Evolutionary conservation across 2,329 filamentous ascomycete genomes (phyloP).

Genomic region (Aspergillus proliferans): DNA sequence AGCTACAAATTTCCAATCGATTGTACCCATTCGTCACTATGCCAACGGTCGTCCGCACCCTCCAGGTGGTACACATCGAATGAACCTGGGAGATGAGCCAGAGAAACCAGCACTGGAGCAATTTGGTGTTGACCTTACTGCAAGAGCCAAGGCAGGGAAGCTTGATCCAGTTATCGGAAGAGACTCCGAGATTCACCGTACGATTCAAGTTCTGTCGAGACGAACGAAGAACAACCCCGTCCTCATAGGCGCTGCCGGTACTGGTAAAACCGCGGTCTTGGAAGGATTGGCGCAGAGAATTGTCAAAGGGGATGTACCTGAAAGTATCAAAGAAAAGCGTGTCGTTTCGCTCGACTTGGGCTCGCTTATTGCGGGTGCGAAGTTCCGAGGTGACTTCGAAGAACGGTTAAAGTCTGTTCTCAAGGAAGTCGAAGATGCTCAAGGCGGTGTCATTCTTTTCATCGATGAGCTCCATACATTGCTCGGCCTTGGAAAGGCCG

Average conservation of each 20-base stretch:
- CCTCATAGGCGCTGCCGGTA: slow-evolving; percentile 84
- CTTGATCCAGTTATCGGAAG: slow-evolving; percentile 93
- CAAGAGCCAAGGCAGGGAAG: slow-evolving; percentile 76
- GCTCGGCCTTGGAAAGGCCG: slow-evolving; percentile 85
- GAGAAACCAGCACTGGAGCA: slow-evolving; percentile 86
- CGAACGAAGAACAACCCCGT: slow-evolving; percentile 96
- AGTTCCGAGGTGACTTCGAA: slow-evolving; percentile 93
- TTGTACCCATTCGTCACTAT: slow-evolving; percentile 35
- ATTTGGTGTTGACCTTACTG: slow-evolving; percentile 86
- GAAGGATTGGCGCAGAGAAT: slow-evolving; percentile 88
- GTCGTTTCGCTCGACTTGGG: slow-evolving; percentile 85
- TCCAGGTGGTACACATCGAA: slow-evolving; percentile 85
- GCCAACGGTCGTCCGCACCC: slow-evolving; percentile 68
- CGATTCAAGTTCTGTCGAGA: slow-evolving; percentile 86
- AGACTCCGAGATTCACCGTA: slow-evolving; percentile 84
- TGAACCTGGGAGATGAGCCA: slow-evolving; percentile 71
- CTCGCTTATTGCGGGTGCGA: slow-evolving; percentile 88
- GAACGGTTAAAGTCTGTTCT: slow-evolving; percentile 86
- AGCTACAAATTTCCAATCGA: slow-evolving; percentile 6
- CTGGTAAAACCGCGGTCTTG: slow-evolving; percentile 87
- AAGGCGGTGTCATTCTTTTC: slow-evolving; percentile 88
- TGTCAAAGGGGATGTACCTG: slow-evolving; percentile 84
- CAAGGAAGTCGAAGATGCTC: slow-evolving; percentile 81
- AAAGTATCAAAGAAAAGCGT: slow-evolving; percentile 89
- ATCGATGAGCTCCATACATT: slow-evolving; percentile 91